These are phyloP conservation scores for Xylaria bambusicola DNA, from an alignment of 495 filamentous ascomycete genomes.

Conservation along the genomic window DNA sequence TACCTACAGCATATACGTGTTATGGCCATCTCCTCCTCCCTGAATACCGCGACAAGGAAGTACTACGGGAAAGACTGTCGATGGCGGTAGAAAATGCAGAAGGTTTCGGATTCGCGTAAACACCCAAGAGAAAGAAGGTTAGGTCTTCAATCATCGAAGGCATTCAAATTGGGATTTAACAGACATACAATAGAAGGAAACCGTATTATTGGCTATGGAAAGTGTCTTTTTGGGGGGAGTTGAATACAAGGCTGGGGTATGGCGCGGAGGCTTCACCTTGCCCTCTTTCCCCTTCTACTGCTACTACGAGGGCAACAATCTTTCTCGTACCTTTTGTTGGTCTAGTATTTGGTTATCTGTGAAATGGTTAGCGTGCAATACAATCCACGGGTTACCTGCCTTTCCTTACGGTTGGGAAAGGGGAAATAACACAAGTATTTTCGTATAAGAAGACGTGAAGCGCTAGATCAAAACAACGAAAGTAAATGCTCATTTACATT, in stretches of 20 bases:
- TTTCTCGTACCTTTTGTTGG: neutral
- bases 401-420: too few relatives aligned
- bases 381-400: too few relatives aligned
- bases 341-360: neutral
- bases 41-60: conserved; percentile 70
- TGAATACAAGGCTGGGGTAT: too few relatives aligned
- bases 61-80: conserved; percentile 70
- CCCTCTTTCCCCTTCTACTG: neutral
- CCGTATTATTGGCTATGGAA: neutral
- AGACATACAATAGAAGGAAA: conserved; percentile 1
- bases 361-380: neutral
- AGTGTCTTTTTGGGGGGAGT: too few relatives aligned
- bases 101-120: conserved; percentile 78
- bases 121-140: neutral
- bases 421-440: too few relatives aligned
- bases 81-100: conserved; percentile 86
- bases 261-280: too few relatives aligned
- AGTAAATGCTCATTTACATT: too few relatives aligned
- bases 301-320: neutral
- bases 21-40: conserved; percentile 85
- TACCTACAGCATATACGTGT: conserved; percentile 87
- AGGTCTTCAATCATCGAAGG: neutral
- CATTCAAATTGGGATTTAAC: neutral
- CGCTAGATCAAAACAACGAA: too few relatives aligned
- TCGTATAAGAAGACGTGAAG: too few relatives aligned